phyloP scores from a whole-genome alignment of 2,329 filamentous ascomycete genomes.

The Pyricularia pennisetigena region DNA sequence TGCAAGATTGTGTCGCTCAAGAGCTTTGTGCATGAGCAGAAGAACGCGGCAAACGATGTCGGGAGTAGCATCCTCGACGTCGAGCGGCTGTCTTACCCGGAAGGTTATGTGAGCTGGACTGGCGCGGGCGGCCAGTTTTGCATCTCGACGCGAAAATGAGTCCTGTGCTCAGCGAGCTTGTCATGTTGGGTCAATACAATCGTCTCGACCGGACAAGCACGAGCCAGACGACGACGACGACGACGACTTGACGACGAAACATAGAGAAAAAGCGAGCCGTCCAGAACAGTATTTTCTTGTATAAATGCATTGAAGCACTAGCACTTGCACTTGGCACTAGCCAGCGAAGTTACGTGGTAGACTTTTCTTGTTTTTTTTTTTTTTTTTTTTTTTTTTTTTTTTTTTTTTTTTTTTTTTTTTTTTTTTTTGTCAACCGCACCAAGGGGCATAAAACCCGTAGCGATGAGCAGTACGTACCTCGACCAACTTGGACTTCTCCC shows the following conservation, averaged over 20 bases:
- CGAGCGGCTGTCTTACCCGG: conserved; percentile 49
- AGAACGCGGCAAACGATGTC: conserved; percentile 69
- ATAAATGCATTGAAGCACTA: background rate
- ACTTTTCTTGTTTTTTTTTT: background rate
- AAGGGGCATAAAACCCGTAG: background rate
- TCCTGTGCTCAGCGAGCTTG: background rate
- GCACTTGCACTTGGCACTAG: background rate
- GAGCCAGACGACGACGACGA: background rate
- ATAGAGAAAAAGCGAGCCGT: conserved; percentile 3
- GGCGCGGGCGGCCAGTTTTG: conserved; percentile 77
- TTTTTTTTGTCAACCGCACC: background rate
- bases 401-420: background rate
- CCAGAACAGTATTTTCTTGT: background rate
- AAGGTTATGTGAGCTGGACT: conserved; percentile 86
- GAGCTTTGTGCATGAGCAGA: conserved; percentile 75
- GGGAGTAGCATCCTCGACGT: conserved; percentile 75
- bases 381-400: background rate
- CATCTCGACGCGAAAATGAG: conserved; percentile 66
- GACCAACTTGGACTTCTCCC: conserved; percentile 72
- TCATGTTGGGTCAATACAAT: background rate
- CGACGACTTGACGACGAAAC: background rate
- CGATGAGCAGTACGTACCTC: conserved; percentile 37
- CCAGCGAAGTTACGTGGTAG: background rate
- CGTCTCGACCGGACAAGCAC: background rate
- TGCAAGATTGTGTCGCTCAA: conserved; percentile 87